phyloP scores from a whole-genome alignment of 140 eudicot species.

The Oenanthe javanica region DNA sequence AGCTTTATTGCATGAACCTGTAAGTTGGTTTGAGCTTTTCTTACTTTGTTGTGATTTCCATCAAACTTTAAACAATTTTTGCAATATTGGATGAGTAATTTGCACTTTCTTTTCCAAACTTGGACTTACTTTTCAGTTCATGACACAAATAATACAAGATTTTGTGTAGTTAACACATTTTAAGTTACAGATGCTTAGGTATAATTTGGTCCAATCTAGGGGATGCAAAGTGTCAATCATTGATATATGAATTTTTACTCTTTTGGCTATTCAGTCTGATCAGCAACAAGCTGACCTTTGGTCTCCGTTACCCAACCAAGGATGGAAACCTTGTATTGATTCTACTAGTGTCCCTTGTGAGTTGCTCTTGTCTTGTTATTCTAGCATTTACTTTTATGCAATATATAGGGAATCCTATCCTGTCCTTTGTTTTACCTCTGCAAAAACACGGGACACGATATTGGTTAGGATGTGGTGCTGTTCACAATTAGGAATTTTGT shows the following conservation, averaged over 20 bases:
- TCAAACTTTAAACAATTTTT: constrained; percentile 5
- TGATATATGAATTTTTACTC: constrained; percentile 9
- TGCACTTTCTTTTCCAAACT: background rate
- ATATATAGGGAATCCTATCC: background rate
- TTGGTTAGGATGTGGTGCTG: background rate
- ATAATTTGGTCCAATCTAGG: background rate
- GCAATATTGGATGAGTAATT: background rate
- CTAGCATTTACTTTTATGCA: background rate
- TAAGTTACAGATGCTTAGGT: background rate
- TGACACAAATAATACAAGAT: background rate
- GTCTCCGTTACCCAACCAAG: constrained; percentile 75
- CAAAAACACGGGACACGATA: background rate
- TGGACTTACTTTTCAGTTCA: background rate
- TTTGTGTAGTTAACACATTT: background rate
- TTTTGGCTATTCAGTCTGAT: constrained; percentile 40
- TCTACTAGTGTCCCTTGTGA: constrained; percentile 36
- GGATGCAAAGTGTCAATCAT: background rate
- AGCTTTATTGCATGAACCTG: constrained; percentile 56
- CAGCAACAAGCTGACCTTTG: constrained; percentile 51
- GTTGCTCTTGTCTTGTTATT: constrained; percentile 10
- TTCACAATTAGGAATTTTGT: background rate
- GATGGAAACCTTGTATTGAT: constrained; percentile 66
- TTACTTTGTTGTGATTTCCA: constrained; percentile 2
- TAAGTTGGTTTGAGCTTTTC: constrained; percentile 48
- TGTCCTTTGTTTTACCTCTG: background rate